A percentile compares a stretch with the other conserved stretches of the same genome.
Conservation (phyloP, 2,329 filamentous ascomycete genomes). For the Aureobasidium melanogenum region DNA sequence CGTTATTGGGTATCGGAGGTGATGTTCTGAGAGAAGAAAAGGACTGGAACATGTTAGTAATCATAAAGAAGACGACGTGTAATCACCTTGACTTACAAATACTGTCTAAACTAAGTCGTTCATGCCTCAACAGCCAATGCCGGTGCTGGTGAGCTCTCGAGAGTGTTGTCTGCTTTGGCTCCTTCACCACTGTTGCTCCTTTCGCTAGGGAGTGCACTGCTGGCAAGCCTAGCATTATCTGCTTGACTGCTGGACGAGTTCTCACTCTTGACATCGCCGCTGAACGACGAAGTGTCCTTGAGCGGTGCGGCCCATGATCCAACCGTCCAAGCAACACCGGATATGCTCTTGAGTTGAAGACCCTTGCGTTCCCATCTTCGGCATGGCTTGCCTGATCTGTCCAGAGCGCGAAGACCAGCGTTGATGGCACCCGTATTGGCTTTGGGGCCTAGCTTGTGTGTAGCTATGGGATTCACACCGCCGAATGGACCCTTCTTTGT, state of each 20-base stretch:
- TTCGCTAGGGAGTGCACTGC: constrained; percentile 51
- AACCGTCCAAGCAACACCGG: constrained; percentile 73
- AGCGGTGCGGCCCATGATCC: constrained; percentile 71
- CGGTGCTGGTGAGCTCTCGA: constrained; percentile 28
- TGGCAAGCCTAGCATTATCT: constrained; percentile 46
- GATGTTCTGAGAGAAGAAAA: background rate
- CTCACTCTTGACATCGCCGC: constrained; percentile 52
- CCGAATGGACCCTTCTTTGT: constrained; percentile 34
- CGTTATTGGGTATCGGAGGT: background rate
- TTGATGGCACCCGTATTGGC: constrained; percentile 97
- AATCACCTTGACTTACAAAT: background rate
- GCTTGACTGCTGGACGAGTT: constrained; percentile 47
- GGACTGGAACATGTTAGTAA: background rate
- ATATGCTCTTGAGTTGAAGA: constrained; percentile 85
- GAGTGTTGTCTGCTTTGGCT: constrained; percentile 21
- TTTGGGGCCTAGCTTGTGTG: constrained; percentile 85
- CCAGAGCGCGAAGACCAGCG: constrained; percentile 84
- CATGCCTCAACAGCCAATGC: constrained; percentile 17
- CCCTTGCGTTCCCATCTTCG: constrained; percentile 81
- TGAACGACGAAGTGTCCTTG: constrained; percentile 35
- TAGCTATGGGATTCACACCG: constrained; percentile 26
- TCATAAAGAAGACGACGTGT: background rate
- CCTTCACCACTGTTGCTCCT: constrained; percentile 47
- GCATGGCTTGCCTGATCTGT: constrained; percentile 84
- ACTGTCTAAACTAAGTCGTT: background rate